These are phyloP conservation scores for Aspergillus aculeatinus DNA, from an alignment of 2,329 filamentous ascomycete genomes.

Conservation along the genomic window DNA sequence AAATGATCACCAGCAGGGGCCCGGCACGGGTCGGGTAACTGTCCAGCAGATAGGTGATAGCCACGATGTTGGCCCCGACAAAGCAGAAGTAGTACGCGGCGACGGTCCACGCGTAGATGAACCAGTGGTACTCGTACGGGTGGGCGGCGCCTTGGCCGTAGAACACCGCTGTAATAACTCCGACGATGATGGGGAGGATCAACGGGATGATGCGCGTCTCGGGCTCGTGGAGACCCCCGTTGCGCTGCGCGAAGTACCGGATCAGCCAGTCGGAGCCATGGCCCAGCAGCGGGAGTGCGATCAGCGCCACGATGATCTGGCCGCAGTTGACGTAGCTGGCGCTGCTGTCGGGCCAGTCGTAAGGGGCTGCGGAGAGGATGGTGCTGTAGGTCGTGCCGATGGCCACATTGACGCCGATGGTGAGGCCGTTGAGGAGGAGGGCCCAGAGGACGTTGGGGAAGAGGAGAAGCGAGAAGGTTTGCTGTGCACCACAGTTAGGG, in stretches of 20 bases:
- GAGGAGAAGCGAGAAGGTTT: conserved; percentile 35
- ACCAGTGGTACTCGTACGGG: conserved; percentile 32
- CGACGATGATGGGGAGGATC: conserved; percentile 40
- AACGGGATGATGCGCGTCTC: conserved; percentile 39
- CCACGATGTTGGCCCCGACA: conserved; percentile 45
- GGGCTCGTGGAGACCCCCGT: conserved; percentile 42
- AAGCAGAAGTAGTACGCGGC: conserved; percentile 30
- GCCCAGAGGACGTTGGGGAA: conserved; percentile 48
- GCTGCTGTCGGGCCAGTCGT: conserved; percentile 39
- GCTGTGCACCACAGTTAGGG: conserved; percentile 11
- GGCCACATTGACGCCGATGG: conserved; percentile 45
- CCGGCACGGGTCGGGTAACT: conserved; percentile 45
- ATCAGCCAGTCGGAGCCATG: conserved; percentile 41
- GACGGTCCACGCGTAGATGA: conserved; percentile 23
- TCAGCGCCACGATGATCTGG: conserved; percentile 41
- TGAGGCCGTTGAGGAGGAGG: conserved; percentile 41
- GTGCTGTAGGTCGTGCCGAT: conserved; percentile 44
- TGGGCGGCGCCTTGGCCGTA: conserved; percentile 40
- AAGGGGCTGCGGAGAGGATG: conserved; percentile 37
- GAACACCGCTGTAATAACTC: conserved; percentile 38
- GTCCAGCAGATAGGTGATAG: conserved; percentile 48
- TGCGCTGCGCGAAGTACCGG: conserved; percentile 36
- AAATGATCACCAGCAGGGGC: conserved; percentile 48
- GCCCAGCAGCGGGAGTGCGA: conserved; percentile 43
- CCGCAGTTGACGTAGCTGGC: conserved; percentile 42